These are phyloP conservation scores for Aphanomyces stellatus DNA, from an alignment of 352 stramenopile species.

Conservation along the genomic window DNA sequence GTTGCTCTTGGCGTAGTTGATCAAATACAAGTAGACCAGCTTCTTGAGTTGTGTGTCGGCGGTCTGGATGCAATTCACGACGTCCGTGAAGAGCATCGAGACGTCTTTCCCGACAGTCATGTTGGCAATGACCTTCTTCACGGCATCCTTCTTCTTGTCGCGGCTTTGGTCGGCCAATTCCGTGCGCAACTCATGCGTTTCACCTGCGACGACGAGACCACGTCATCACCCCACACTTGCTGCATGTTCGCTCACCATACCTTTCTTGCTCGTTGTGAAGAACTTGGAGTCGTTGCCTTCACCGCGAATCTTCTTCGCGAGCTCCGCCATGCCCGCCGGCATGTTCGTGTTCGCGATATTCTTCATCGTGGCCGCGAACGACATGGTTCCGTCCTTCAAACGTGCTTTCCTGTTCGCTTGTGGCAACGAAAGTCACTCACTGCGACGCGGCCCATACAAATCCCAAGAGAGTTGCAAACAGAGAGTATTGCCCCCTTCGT, in stretches of 20 bases:
- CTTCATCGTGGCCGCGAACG: conserved; percentile 21
- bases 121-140: conserved; percentile 99
- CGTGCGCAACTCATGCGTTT: conserved; percentile 97
- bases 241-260: conserved; percentile 18
- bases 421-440: conserved; percentile 7
- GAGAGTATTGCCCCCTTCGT: not conserved
- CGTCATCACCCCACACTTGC: not conserved
- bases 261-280: conserved; percentile 99
- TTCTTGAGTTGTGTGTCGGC: conserved; percentile 99
- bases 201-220: conserved; percentile 51
- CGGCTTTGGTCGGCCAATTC: conserved; percentile 96
- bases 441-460: conserved; percentile 4
- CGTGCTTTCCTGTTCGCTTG: not conserved
- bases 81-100: conserved; percentile 98
- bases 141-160: conserved; percentile 97
- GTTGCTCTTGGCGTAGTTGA: conserved; percentile 99
- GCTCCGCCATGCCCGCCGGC: conserved; percentile 72
- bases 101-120: conserved; percentile 99
- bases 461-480: not conserved
- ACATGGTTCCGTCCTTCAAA: conserved; percentile 13
- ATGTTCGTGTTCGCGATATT: conserved; percentile 30
- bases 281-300: conserved; percentile 96
- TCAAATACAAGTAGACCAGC: conserved; percentile 99
- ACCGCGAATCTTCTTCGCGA: conserved; percentile 81
- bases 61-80: conserved; percentile 99